Evolutionary conservation across 169 alveolate species (phyloP), one percentile per base, ranked within the genome.

Genomic region (Babesia ovata): DNA sequence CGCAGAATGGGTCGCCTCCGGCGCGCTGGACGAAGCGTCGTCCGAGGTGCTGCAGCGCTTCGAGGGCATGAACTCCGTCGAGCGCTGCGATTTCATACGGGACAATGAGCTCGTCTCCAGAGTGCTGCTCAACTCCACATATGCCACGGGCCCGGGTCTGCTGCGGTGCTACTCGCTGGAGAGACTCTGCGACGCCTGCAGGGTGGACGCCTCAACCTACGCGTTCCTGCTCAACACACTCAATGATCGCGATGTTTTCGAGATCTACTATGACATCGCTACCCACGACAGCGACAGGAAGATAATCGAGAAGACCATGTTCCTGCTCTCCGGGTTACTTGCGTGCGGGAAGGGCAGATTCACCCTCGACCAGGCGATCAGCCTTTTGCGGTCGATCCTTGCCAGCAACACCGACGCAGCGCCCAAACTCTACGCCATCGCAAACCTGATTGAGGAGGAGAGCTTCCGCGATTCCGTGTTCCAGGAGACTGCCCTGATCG

Each of bases 71-170:
- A 76, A 76, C 57, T 49, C 73, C 19, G 63, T 76, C 39, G 79
- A 76, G 48, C 69, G 71, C 28, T 54, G 73, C 44, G 86, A 76
- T 49, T 62, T 76, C 54, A 67, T 76, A 10, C 54, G 46, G 53
- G 66, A 56, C 0, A 61, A 66, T 22, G 72, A 76, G 22, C 39
- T 58, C 24, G 56, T 76, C 24, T 29, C 77, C 1, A 63, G 73
- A 10, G 65, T 76, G 22, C 63, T 76, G 39, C 52, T 76, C n/a
- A 76, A 76, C 63, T 78, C 86, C 0, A 76, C 86, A 0, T 76
- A 76, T 54, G 86, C 86, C n/a, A 76, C 79, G 22, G 86, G 86
- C 7, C 86, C 77, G 21, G 86, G 86, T 12, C 54, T 76, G 54
- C 65, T 76, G 63, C 44, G 86, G 26, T 28, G 76, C 33, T 76